Base-by-base conservation (phyloP, 2,329 filamentous ascomycete genomes). In the Phaeosphaeriaceae sp. region DNA sequence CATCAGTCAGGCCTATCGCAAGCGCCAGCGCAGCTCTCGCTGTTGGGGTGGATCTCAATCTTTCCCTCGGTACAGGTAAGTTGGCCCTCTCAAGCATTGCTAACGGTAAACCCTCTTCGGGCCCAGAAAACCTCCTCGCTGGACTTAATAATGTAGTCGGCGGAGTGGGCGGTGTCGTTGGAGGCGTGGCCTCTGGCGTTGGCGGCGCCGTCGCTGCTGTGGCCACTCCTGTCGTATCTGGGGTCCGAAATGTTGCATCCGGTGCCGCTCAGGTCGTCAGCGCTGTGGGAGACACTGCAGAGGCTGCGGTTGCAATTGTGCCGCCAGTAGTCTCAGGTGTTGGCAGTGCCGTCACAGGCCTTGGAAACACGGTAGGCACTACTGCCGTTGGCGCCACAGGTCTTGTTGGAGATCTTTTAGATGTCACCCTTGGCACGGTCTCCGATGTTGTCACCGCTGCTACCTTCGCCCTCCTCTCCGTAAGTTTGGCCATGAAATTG, bases 391-490 rank as follows among this genome's bases (percentile, higher is more conserved):
- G 24, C 17, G 26, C 22, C 11, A 53, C 50, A 1, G 42, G 43
- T 15, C 11, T 47, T n/a, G 21, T 42, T 17, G 52, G 30, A 4
- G 52, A 43, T 15, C 19, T 52, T 17, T 28, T 55, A 42, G 47
- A 59, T 21, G 43, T 55, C 17, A 42, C 54, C 13, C 19, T 56
- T 9, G 26, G 49, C 21, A 42, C 32, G 30, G 47, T 53, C 10
- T 22, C 26, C 22, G 28, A 56, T 17, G 30, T 56, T 21, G 28
- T 60, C 21, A 54, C 57, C 26, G 30, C 23, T 17, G 13, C 19
- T 22, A 47, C 49, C 10, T 28, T 49, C 8, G 40, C 44, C 10
- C 44, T 60, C 7, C 23, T 60, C 13, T 54, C 50, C 24, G 58
- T 54, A 54, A 51, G 50, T 40, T 3, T 7, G 6, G 6, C 3